Percentiles rank a stretch among this genome's conserved stretches.
Evolutionary conservation across 257 asterid genomes (phyloP).

Genomic region (Salvia rosmarinus): DNA sequence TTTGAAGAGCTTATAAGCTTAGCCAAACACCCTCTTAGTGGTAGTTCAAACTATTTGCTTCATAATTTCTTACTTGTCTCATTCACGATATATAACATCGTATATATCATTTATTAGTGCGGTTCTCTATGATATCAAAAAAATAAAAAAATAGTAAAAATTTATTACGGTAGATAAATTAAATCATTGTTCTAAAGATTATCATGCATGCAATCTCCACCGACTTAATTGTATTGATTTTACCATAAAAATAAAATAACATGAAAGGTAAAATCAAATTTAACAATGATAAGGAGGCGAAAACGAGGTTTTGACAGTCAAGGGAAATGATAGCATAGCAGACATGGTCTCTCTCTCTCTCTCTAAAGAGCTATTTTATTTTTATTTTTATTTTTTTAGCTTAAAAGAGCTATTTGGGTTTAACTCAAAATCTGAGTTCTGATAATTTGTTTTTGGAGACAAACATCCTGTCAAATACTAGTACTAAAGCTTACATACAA

Average conservation of each 20-base stretch:
- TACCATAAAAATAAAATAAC: background rate
- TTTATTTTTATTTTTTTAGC: no score
- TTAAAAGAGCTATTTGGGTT: conserved; percentile 15
- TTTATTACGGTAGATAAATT: background rate
- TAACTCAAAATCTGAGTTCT: conserved; percentile 6
- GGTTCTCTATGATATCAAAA: no score
- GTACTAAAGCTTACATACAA: background rate
- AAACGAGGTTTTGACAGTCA: conserved; percentile 28
- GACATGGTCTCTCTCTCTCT: conserved; percentile 28
- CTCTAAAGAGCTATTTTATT: no score
- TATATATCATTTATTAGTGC: no score
- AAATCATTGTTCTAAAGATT: background rate
- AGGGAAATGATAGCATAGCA: conserved; percentile 33
- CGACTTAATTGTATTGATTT: background rate
- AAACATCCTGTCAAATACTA: conserved; percentile 30
- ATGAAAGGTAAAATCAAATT: background rate
- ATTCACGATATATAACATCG: no score
- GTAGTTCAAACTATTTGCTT: no score
- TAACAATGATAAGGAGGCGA: conserved; percentile 20
- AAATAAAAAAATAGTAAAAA: no score
- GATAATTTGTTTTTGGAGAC: background rate
- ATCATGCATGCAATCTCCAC: background rate
- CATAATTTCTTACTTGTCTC: no score
- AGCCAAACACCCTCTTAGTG: no score
- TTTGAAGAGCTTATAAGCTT: no score